Evolutionary conservation across 2,329 filamentous ascomycete genomes (phyloP), one percentile per base, ranked within the genome.

Genomic region (Aureobasidium sp.): DNA sequence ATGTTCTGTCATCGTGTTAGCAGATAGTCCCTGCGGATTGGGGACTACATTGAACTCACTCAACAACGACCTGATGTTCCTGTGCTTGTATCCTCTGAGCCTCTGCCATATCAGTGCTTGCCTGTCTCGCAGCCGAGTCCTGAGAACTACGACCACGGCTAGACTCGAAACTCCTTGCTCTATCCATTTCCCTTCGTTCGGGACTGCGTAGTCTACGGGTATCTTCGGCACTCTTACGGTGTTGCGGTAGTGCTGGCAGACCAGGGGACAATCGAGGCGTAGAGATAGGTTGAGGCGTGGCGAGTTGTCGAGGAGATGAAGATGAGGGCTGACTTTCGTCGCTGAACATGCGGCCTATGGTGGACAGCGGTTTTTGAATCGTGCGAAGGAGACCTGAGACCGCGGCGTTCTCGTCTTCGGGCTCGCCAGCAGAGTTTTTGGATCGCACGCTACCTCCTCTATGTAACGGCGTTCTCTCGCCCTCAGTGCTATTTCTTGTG

Each of bases 321-420:
- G 57, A 61, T 1, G 52, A 67, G 57, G 32, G 63, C 47, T 36
- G 62, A 10, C 65, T 74, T 65, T 87, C 86, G 65, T 90, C 94
- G 0, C 90, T 91, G 75, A 99, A 97, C 65, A 99, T 97, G 58
- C 93, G 85, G 3, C 94, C 94, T 64, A 99, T 96, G 0, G 90
- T 95, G 61, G 87, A 91, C 13, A 99, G 80, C 0, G 94, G 94
- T 63, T 85, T 89, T 74, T 97, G 93, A 62, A 99, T 97, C 0
- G 91, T 93, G 51, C 91, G 86, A 2, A 99, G 79, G 15, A 99
- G 79, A 1, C 93, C 92, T 42, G 87, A 85, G 17, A 97, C 93
- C 47, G 92, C 88, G 0, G 89, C 87, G 58, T 85, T 87, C 41
- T 93, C 89, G 72, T 78, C 71, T 6, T 74, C 70, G 7, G 63